phyloP scores from a whole-genome alignment of 1,139 yeast species.

The Spathaspora sp. region DNA sequence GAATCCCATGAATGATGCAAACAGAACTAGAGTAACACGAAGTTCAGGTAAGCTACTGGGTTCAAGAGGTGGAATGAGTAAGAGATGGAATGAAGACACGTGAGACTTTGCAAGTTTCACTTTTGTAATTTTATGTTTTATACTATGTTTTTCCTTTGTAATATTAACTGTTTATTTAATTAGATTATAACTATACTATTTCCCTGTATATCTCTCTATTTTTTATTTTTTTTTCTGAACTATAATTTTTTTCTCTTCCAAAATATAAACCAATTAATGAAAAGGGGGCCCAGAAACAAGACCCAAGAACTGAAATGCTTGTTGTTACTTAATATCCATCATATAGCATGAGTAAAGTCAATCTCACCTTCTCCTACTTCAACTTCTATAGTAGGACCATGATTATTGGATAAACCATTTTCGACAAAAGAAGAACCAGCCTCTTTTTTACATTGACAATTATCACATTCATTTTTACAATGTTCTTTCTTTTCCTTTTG shows the following conservation, averaged over 20 bases:
- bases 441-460: slow-evolving; percentile 11
- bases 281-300: neutral
- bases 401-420: neutral
- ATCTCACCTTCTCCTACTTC: slow-evolving; percentile 15
- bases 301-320: neutral
- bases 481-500: slow-evolving; percentile 5
- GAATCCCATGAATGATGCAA: slow-evolving; percentile 5
- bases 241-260: too few species aligned
- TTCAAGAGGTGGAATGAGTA: slow-evolving; percentile 5
- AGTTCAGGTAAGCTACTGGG: slow-evolving; percentile 2
- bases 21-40: slow-evolving; percentile 2
- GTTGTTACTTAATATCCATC: neutral
- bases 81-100: slow-evolving; percentile 3
- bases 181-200: neutral
- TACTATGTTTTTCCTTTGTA: neutral
- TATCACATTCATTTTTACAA: slow-evolving; percentile 11
- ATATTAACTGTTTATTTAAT: neutral
- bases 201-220: neutral
- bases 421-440: neutral
- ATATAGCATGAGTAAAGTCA: slow-evolving; percentile 18
- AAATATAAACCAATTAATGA: neutral
- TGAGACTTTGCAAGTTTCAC: neutral
- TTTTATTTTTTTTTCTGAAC: neutral
- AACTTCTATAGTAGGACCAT: slow-evolving; percentile 10
- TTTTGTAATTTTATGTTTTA: slow-evolving; percentile 1